Conservation (phyloP, 768 basidiomycete genomes). For the Lentinula boryana region DNA sequence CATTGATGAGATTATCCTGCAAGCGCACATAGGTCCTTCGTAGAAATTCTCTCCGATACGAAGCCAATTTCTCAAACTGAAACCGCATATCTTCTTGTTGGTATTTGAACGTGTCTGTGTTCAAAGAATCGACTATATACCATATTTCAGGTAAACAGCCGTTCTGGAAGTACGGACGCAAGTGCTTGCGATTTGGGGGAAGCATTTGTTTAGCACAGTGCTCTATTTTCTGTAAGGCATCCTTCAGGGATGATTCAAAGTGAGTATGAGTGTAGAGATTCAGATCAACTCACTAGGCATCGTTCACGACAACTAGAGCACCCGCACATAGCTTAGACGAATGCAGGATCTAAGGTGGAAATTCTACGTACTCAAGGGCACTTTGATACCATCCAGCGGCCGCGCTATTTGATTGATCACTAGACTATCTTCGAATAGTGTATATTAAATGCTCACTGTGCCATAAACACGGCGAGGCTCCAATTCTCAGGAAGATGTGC, state of each 20-base stretch:
- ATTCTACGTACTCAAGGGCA: constrained; percentile 14
- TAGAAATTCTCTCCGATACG: constrained; percentile 7
- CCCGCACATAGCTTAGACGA: background rate
- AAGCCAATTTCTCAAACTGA: constrained; percentile 7
- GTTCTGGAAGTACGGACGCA: constrained; percentile 11
- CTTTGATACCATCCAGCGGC: constrained; percentile 22
- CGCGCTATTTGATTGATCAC: constrained; percentile 12
- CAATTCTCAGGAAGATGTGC: constrained; percentile 16
- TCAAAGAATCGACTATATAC: constrained; percentile 11
- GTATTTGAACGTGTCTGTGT: constrained; percentile 11
- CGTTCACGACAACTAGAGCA: constrained; percentile 6
- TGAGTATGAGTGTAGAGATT: background rate
- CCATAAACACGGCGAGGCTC: constrained; percentile 16
- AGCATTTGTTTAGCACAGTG: background rate
- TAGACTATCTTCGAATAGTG: background rate
- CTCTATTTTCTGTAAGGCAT: constrained; percentile 1
- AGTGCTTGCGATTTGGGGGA: constrained; percentile 1
- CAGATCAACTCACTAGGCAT: constrained; percentile 6
- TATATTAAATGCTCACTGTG: constrained; percentile 11
- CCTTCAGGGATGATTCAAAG: background rate
- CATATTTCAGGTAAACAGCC: constrained; percentile 10
- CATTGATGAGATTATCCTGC: constrained; percentile 1
- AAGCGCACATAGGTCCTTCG: background rate
- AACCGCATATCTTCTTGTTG: constrained; percentile 7
- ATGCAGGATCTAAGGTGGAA: background rate